A percentile compares a stretch with the other conserved stretches of the same genome.
Conservation (phyloP, 1,284 basidiomycete species). For the Pterulicium gracile region DNA sequence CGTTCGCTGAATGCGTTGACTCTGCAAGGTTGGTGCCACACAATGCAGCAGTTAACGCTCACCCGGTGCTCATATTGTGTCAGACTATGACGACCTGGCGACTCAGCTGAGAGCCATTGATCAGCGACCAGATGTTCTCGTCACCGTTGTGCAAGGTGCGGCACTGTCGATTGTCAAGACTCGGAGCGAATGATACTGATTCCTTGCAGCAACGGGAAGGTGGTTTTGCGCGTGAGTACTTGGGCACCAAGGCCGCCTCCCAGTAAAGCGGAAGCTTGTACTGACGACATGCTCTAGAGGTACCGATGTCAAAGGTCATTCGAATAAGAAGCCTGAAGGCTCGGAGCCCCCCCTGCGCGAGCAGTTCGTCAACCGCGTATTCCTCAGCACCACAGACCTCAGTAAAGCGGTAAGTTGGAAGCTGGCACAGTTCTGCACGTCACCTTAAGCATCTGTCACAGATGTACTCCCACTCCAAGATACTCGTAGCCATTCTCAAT, state of each 20-base stretch:
- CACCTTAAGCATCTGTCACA: conserved; percentile 15
- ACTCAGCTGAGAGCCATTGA: conserved; percentile 47
- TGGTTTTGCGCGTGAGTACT: conserved; percentile 62
- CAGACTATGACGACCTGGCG: conserved; percentile 56
- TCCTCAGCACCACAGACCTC: conserved; percentile 44
- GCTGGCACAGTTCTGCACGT: not conserved
- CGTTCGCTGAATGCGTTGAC: conserved; percentile 50
- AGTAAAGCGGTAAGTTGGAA: conserved; percentile 38
- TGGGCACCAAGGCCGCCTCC: not conserved
- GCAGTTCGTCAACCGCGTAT: conserved; percentile 30
- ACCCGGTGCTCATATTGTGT: not conserved
- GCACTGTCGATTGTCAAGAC: conserved; percentile 4
- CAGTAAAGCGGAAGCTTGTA: not conserved
- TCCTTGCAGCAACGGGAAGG: conserved; percentile 40
- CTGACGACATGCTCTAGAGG: conserved; percentile 25
- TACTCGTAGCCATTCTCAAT: conserved; percentile 57
- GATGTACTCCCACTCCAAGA: conserved; percentile 56
- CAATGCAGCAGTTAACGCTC: conserved; percentile 2
- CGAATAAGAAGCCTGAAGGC: conserved; percentile 6
- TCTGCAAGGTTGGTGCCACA: conserved; percentile 32
- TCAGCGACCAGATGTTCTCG: conserved; percentile 46
- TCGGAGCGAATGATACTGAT: conserved; percentile 1
- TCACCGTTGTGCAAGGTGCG: conserved; percentile 58
- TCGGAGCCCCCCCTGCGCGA: conserved; percentile 24
- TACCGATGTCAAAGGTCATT: conserved; percentile 36